Conservation (phyloP, 2,329 filamentous ascomycete genomes). For the Ceratocystis ficicola region DNA sequence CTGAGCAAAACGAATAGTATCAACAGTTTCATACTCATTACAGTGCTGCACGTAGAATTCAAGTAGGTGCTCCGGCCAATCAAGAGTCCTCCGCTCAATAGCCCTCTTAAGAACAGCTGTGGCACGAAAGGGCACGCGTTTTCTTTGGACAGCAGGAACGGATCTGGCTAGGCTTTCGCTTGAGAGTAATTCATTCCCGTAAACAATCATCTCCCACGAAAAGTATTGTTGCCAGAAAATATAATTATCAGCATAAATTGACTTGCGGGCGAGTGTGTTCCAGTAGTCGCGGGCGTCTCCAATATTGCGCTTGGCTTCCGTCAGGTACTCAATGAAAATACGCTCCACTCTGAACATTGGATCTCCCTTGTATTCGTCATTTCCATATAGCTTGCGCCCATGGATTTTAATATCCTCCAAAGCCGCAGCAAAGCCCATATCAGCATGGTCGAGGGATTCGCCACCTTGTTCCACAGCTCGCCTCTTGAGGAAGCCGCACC, state of each 20-base stretch:
- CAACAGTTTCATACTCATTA: conserved; percentile 75
- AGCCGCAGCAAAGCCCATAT: conserved; percentile 75
- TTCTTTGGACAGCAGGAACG: not conserved
- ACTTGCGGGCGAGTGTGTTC: conserved; percentile 53
- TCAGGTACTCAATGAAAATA: conserved; percentile 83
- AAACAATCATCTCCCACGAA: conserved; percentile 71
- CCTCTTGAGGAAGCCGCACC: conserved; percentile 87
- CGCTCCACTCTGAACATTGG: conserved; percentile 78
- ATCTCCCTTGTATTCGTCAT: conserved; percentile 66
- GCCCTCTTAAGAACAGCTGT: conserved; percentile 67
- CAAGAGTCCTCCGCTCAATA: conserved; percentile 47
- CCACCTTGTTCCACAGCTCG: conserved; percentile 62
- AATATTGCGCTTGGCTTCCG: conserved; percentile 66
- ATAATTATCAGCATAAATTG: conserved; percentile 60
- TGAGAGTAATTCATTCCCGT: conserved; percentile 30
- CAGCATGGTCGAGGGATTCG: conserved; percentile 77
- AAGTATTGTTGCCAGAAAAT: conserved; percentile 94
- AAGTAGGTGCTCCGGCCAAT: conserved; percentile 66
- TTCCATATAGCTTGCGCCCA: conserved; percentile 60
- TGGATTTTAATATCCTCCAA: conserved; percentile 76
- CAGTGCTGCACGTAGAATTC: conserved; percentile 68
- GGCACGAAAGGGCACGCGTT: conserved; percentile 55
- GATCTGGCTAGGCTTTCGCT: conserved; percentile 32
- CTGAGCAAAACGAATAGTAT: conserved; percentile 60
- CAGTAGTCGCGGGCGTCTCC: conserved; percentile 68